Evolutionary conservation across 345 rosid genomes (phyloP), one percentile per base, ranked within the genome.

Genomic region (Syzygium aqueum): DNA sequence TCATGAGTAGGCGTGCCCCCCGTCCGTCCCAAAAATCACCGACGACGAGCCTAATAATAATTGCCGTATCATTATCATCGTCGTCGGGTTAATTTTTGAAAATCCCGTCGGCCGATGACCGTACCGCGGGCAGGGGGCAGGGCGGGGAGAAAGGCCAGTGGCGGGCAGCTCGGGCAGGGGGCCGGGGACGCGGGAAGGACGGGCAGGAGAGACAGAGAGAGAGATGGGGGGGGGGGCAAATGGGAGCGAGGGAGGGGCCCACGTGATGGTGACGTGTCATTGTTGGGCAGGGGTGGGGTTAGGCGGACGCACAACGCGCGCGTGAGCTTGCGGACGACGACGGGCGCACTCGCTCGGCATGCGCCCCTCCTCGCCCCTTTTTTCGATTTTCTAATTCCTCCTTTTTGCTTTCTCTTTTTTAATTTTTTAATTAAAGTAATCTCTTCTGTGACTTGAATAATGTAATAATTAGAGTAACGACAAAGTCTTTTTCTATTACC

Each of bases 251-350:
- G 17, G 40, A 0, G 89, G 92, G 90, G 54, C 91, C 93, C 87
- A 89, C 50, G 7, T 51, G 89, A 86, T 28, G 87, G 89, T 91
- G 92, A 92, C 90, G 90, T 91, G 90, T 91, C 89, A 43, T 13
- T 9, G 28, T 17, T 85, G 40, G 46, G 51, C 3, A 0, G 13
- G 51, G 51, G 51, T 9, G 63, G 30, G 84, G 46, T 43, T 87
- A 87, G 89, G 88, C 85, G 85, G 88, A 65, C 78, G 84, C 80
- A 40, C 46, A 3, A 59, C 27, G 77, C 61, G 51, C 86, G 86
- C 77, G 86, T 56, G 78, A 17, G n/a, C 77, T 85, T n/a, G 86
- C 43, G 43, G 43, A 40, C 43, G 43, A 40, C 43, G 43, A 40
- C 77, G 77, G 10, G n/a, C 77, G 28, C 77, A 6, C 43, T 43